These are phyloP conservation scores for Spencermartinsiella europaea DNA, from an alignment of 805 yeast genomes.

Conservation along the genomic window DNA sequence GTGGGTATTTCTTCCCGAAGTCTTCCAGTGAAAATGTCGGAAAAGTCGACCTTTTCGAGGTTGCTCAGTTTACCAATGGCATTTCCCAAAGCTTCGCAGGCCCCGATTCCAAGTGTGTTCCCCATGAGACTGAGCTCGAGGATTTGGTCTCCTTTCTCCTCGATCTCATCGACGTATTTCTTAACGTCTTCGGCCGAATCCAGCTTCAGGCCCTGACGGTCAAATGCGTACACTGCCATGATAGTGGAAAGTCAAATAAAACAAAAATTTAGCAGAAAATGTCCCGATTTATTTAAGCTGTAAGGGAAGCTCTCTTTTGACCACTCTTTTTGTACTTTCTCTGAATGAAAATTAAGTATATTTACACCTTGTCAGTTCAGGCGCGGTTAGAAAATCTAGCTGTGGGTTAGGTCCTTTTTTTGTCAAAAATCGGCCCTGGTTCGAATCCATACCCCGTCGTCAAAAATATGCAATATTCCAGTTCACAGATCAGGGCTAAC, in stretches of 20 bases:
- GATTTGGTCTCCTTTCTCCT: constrained; percentile 28
- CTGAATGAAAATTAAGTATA: too few species aligned
- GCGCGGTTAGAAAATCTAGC: too few species aligned
- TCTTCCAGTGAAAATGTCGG: constrained; percentile 93
- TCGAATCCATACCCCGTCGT: too few species aligned
- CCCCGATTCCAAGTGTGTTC: constrained; percentile 89
- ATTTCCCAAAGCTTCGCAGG: constrained; percentile 66
- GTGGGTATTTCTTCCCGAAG: constrained; percentile 91
- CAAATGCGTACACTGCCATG: constrained; percentile 42
- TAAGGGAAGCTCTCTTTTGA: too few species aligned
- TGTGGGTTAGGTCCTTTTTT: too few species aligned
- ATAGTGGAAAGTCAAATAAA: constrained; percentile 1
- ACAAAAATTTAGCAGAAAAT: too few species aligned
- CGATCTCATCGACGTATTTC: constrained; percentile 46
- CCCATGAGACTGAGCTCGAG: constrained; percentile 79
- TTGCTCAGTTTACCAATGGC: constrained; percentile 37
- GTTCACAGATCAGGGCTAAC: too few species aligned
- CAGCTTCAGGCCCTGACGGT: constrained; percentile 72
- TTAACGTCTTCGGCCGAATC: constrained; percentile 67
- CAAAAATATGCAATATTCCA: too few species aligned
- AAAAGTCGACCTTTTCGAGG: constrained; percentile 66
- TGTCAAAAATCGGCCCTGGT: too few species aligned
- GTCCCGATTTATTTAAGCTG: too few species aligned
- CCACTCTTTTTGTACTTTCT: too few species aligned
- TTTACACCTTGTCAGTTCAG: too few species aligned